These are phyloP conservation scores for Melaleuca quinquenervia DNA, from an alignment of 345 rosid genomes.

Conservation along the genomic window DNA sequence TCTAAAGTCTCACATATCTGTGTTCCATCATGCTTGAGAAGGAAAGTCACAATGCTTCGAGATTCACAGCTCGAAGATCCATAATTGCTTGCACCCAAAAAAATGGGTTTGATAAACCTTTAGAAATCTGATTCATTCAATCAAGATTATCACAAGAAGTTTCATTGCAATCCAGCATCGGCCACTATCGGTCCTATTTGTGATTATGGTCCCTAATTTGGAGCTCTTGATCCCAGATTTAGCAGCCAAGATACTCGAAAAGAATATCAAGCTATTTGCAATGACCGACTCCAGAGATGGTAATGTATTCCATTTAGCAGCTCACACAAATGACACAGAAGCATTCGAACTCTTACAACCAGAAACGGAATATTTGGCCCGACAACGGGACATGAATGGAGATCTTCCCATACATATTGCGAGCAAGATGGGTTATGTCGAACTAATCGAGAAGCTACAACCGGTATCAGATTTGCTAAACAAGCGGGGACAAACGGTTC, in stretches of 20 bases:
- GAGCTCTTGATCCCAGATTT: background rate
- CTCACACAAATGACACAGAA: accelerated
- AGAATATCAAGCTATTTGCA: background rate
- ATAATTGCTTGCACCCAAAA: background rate
- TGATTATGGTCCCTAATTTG: background rate
- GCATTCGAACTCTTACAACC: background rate
- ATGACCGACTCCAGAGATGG: background rate
- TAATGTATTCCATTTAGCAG: background rate
- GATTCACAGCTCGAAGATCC: background rate
- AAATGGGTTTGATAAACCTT: background rate
- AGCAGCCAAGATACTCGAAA: background rate
- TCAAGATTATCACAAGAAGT: background rate
- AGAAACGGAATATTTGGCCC: background rate
- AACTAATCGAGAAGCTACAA: background rate
- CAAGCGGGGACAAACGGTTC: background rate
- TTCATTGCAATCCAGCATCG: background rate
- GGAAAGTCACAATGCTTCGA: background rate
- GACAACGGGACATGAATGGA: background rate
- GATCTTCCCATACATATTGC: background rate
- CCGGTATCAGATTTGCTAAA: background rate
- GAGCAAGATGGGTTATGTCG: accelerated
- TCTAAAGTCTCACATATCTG: background rate
- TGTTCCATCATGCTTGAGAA: background rate
- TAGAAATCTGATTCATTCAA: background rate
- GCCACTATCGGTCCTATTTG: background rate